phyloP scores from a whole-genome alignment of 2,329 filamentous ascomycete species.

The Alternaria gansuensis region DNA sequence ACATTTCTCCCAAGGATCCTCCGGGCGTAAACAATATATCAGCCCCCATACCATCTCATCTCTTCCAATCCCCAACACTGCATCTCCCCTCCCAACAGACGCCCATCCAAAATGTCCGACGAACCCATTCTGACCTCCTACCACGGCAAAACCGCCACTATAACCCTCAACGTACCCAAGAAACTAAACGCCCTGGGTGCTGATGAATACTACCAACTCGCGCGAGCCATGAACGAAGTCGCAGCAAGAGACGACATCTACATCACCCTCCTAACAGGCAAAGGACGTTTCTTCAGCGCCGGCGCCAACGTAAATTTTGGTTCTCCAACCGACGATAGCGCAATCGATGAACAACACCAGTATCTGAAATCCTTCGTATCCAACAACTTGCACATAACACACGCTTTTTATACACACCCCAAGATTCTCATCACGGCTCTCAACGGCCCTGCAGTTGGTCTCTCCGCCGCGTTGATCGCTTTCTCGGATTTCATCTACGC shows the following conservation, averaged over 20 bases:
- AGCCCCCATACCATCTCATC: slow-evolving; percentile 10
- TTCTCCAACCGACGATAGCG: slow-evolving; percentile 49
- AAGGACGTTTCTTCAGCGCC: slow-evolving; percentile 86
- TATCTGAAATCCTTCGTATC: slow-evolving; percentile 77
- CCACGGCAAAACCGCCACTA: slow-evolving; percentile 75
- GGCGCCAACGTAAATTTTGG: slow-evolving; percentile 79
- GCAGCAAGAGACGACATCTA: slow-evolving; percentile 80
- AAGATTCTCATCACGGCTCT: slow-evolving; percentile 92
- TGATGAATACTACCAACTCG: slow-evolving; percentile 79
- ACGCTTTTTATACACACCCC: slow-evolving; percentile 90
- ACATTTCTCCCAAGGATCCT: slow-evolving; percentile 2
- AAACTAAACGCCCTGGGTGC: slow-evolving; percentile 86
- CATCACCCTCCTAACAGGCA: slow-evolving; percentile 85
- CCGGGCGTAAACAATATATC: slow-evolving; percentile 23
- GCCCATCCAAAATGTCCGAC: slow-evolving; percentile 48
- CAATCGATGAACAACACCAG: slow-evolving; percentile 58
- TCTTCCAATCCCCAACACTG: not conserved
- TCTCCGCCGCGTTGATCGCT: slow-evolving; percentile 82
- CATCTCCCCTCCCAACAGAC: not conserved
- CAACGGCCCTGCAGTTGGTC: slow-evolving; percentile 89
- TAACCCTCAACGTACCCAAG: slow-evolving; percentile 83
- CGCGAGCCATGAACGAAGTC: slow-evolving; percentile 76
- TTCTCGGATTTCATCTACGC: slow-evolving; percentile 93
- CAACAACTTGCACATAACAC: slow-evolving; percentile 88
- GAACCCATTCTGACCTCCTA: slow-evolving; percentile 67